Evolutionary conservation across 441 rosid species (phyloP), one percentile per base, ranked within the genome.

Genomic region (Sinapis alba): DNA sequence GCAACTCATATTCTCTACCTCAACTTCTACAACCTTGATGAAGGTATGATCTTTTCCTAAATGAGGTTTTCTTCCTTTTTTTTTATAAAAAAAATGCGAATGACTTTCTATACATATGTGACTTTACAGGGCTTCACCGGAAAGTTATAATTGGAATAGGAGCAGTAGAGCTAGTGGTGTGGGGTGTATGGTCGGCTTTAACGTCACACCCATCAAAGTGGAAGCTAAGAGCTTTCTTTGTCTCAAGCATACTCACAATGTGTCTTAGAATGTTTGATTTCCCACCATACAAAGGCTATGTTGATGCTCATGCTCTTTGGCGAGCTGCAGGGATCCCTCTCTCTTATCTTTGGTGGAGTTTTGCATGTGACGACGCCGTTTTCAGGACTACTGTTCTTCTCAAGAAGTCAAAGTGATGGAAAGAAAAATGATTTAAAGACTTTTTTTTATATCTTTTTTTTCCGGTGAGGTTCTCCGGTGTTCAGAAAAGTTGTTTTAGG

Each of bases 301-400:
- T 89, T 0, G 94, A 89, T 70, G 87, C 94, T 2, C 88, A 82
- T 10, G 83, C 84, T 68, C 78, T 86, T 26, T 82, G 89, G 88
- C 83, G 85, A 7, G 81, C 83, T 12, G 73, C 84, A 7, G 81
- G 80, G 51, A 83, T 89, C 64, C 90, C 90, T 19, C 86, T 89
- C 13, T 81, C 88, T 16, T 86, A 86, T 68, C 76, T 89, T 38
- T 86, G 88, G 87, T 89, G 94, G 94, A 89, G 91, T 80, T 86
- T 89, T 71, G 77, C 81, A 56, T 74, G 87, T 63, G 88, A 87
- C 21, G 94, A 89, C 38, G 90, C 89, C 1, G 87, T 86, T 71
- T 81, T 79, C 54, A 82, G 90, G 68, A 89, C 91, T 34, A 53
- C 78, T 26, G 67, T 81, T 54, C 84, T 79, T 51, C 82, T 84